Conservation (phyloP, 2,329 filamentous ascomycete genomes). For the Myriangium duriaei region DNA sequence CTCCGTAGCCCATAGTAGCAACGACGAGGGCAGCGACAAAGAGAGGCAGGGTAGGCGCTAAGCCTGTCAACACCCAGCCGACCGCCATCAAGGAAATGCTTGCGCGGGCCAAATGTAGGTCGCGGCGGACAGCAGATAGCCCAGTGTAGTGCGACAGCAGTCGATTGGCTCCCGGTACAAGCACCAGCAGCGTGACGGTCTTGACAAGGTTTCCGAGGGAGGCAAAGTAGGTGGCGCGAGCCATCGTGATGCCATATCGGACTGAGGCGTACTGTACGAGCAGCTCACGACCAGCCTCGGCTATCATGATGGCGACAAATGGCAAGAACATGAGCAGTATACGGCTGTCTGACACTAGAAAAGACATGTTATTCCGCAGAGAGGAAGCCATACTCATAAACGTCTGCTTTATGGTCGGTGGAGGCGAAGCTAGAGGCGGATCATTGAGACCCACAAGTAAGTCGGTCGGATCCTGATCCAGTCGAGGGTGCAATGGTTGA, state of each 20-base stretch:
- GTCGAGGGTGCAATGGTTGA: neutral
- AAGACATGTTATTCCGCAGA: neutral
- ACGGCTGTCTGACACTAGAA: conserved; percentile 20
- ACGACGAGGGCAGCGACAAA: conserved; percentile 31
- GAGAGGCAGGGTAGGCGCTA: conserved; percentile 18
- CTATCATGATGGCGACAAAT: conserved; percentile 21
- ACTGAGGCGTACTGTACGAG: conserved; percentile 43
- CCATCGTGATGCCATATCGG: conserved; percentile 37
- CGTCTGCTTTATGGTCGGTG: neutral
- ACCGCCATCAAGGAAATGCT: conserved; percentile 18
- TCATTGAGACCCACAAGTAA: conserved; percentile 3
- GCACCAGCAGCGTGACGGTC: conserved; percentile 19
- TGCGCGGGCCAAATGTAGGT: conserved; percentile 21
- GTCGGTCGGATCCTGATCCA: neutral
- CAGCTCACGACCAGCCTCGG: conserved; percentile 18
- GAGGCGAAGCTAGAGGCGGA: neutral
- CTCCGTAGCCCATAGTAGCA: conserved; percentile 35
- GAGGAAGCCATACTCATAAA: no score
- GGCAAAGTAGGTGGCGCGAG: conserved; percentile 21
- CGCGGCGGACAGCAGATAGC: conserved; percentile 17
- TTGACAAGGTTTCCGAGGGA: conserved; percentile 20
- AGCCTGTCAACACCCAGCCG: conserved; percentile 20
- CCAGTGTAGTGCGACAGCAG: conserved; percentile 15
- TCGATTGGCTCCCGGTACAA: conserved; percentile 17
- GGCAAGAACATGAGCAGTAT: conserved; percentile 20